Evolutionary conservation across 139 green algal species (phyloP), one percentile per base, ranked within the genome.

Genomic region (Auxenochlorella pyrenoidosa): DNA sequence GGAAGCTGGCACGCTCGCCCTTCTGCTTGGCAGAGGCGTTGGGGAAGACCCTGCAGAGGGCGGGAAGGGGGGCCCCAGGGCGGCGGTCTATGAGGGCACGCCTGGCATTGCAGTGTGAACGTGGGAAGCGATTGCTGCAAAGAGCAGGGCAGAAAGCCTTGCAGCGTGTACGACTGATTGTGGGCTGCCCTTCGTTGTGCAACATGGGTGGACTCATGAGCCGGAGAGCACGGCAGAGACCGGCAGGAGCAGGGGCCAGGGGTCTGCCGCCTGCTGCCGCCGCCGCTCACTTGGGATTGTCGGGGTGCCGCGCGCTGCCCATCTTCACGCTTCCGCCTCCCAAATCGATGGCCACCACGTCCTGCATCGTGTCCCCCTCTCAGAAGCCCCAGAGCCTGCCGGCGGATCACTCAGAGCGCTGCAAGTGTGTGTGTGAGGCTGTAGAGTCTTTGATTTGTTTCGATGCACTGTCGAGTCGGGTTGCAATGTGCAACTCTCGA

Each of bases 21-120:
- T 97, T 97, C 22, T 91, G 59, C 59, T 95, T 96, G 32, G 91
- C 95, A 3, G 85, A 93, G 79, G 92, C 95, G 87, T 99, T 98
- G 8, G 96, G 95, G 47, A 98, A 95, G 19, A 97, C 92, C 28
- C 95, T 98, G 93, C 79, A 30, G 10, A n/a, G 18, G 71, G 44
- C 0, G 36, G 26, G 43, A 22, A 24, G n/a, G 36, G 36, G 83
- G 30, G 75, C 66, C 21, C 21, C 19, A 19, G 63, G 47, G 47
- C 6, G 6, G 47, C 47, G 10, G 47, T 54, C 47, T 18, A 6
- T 54, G 47, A 82, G 32, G n/a, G 70, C 41, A 78, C 43, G 40
- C 43, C n/a, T 15, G 43, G 44, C 75, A 66, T 2, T 30, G 16
- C 22, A 32, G 8, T 40, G 44, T 1, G 10, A 28, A 71, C 32